Percentiles rank a stretch among this genome's conserved stretches.
Evolutionary conservation across 1,139 yeast species (phyloP).

Genomic region (Entelexis paramagnoliae): DNA sequence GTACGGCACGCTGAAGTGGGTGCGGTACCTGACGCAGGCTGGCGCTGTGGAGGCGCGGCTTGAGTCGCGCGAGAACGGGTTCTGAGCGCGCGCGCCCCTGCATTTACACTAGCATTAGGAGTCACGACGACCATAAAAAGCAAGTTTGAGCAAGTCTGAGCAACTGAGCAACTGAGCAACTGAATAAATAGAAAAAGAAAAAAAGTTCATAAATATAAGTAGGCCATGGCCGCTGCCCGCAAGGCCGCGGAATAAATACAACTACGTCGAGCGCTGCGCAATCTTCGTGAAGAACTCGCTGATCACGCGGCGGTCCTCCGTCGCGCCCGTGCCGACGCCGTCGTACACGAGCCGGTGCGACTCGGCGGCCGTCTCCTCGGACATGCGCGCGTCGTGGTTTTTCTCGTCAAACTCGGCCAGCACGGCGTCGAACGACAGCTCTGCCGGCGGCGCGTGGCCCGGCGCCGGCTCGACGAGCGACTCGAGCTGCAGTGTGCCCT

Average conservation of each 20-base stretch:
- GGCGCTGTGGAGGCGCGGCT: slow-evolving; percentile 75
- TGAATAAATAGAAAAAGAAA: no score
- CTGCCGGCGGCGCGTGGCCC: not conserved
- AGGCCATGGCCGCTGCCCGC: no score
- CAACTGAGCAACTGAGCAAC: no score
- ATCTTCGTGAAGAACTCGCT: slow-evolving; percentile 19
- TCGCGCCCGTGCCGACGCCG: not conserved
- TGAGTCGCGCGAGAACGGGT: not conserved
- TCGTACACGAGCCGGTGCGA: slow-evolving; percentile 2
- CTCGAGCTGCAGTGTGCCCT: not conserved
- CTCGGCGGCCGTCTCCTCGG: not conserved
- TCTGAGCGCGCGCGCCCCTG: no score
- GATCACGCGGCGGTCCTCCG: slow-evolving; percentile 15
- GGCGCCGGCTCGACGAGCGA: not conserved
- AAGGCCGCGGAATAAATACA: not conserved
- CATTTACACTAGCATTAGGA: not conserved
- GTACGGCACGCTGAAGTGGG: slow-evolving; percentile 70
- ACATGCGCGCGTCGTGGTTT: not conserved
- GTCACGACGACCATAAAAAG: no score
- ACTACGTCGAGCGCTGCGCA: slow-evolving; percentile 8
- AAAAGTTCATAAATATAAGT: not conserved
- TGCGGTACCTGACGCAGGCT: slow-evolving; percentile 60
- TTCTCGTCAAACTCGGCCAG: not conserved
- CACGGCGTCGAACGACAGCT: not conserved
- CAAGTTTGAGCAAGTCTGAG: no score